Evolutionary conservation across 1,284 basidiomycete genomes (phyloP), one percentile per base, ranked within the genome.

Genomic region (Trichosporon ovoides): DNA sequence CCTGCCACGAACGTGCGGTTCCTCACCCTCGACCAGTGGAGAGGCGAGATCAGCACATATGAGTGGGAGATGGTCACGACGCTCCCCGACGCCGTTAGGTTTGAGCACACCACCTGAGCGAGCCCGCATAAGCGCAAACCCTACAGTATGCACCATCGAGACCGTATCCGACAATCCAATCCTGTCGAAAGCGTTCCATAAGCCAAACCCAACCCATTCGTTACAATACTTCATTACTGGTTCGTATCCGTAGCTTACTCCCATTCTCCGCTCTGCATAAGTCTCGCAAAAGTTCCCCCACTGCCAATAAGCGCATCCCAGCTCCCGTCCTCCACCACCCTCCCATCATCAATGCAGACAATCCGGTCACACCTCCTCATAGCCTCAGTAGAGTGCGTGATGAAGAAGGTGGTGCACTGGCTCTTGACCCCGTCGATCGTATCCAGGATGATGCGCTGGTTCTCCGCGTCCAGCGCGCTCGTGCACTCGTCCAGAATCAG

Each of bases 401-500:
- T 85, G 80, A 97, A 87, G 61, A 98, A 74, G 53, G 89, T 92
- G 61, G 92, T 96, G 59, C 86, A 81, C n/a, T 9, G 5, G 5
- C 28, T 31, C 28, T 4, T 9, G 1, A n/a, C 12, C 7, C 7
- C 33, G 9, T 20, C 18, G 19, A 95, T 84, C 13, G 90, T 87
- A 60, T 91, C 85, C 70, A 95, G 80, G 36, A 97, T 86, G 20
- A 83, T 84, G 3, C 81, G 80, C 77, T 92, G 87, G 74, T 91
- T 95, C 64, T 85, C 84, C 0, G 83, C 78, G 73, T 98, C 95
- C 57, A 98, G 80, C 7, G 94, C 91, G 38, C 85, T 87, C 9
- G 95, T 98, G 72, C 90, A 95, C 76, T 98, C 95, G 76, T 98
- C 95, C 51, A 98, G 80, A 52, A 98, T 86, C 33, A 97, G 80